Percentiles rank a stretch among this genome's conserved stretches.
Evolutionary conservation across 2,329 filamentous ascomycete genomes (phyloP).

Genomic region (Ilyonectria destructans): DNA sequence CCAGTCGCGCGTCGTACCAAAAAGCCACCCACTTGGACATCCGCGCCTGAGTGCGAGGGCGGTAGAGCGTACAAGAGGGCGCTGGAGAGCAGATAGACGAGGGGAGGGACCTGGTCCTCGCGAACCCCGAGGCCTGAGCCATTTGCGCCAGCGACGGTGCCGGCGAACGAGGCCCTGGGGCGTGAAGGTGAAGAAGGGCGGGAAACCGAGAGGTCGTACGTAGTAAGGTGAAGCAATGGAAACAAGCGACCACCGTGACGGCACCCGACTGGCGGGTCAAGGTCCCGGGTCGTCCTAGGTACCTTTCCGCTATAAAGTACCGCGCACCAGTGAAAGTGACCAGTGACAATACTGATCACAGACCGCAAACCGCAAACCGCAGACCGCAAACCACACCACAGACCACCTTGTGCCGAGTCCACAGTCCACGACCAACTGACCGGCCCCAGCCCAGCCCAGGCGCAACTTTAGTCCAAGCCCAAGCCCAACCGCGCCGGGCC

Average conservation of each 20-base stretch:
- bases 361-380: not conserved
- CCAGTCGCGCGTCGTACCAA: conserved; percentile 31
- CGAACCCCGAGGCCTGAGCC: not conserved
- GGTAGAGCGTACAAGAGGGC: not conserved
- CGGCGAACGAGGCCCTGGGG: not conserved
- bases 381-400: conserved; percentile 8
- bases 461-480: conserved; percentile 18
- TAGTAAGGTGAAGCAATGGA: conserved; percentile 16
- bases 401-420: conserved; percentile 3
- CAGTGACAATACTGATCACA: conserved; percentile 17
- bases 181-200: conserved; percentile 1
- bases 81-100: not conserved
- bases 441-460: conserved; percentile 8
- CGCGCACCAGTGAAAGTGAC: conserved; percentile 20
- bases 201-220: not conserved
- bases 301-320: conserved; percentile 15
- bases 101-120: not conserved
- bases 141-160: not conserved
- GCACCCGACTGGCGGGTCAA: conserved; percentile 27
- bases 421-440: not conserved
- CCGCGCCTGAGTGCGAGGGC: conserved; percentile 18
- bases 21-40: conserved; percentile 11
- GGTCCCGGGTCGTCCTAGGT: conserved; percentile 13
- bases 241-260: conserved; percentile 26
- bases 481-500: conserved; percentile 19